Evolutionary conservation across 2,329 filamentous ascomycete species (phyloP), one percentile per base, ranked within the genome.

Genomic region (Trichoderma sp.): DNA sequence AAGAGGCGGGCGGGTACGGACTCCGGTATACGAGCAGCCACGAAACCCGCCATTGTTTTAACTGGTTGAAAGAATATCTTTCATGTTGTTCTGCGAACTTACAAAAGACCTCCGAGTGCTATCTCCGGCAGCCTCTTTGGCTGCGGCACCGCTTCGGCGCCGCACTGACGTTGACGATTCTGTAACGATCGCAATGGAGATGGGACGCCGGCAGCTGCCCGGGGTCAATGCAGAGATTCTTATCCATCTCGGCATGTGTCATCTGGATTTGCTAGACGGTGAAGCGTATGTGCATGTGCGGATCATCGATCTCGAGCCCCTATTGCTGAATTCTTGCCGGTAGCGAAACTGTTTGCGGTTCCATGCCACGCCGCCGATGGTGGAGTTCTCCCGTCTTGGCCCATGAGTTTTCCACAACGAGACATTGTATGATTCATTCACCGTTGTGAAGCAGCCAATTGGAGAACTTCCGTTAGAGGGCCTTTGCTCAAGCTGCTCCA

Each of bases 81-180:
- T 31, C 35, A 53, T 33, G 69, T 50, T 41, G 59, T 5, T 38
- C 38, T 35, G 62, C 12, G 24, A 16, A 16, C 35, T n/a, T 73
- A 31, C 60, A 73, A 73, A 65, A 73, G 69, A 65, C 18, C 69
- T 41, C 56, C 59, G 69, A 50, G 38, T 35, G 69, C 69, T 73
- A 73, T 73, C 69, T 73, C 69, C 69, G 69, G 60, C 29, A 73
- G 35, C 33, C 60, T 73, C 29, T 27, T 65, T 16, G n/a, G 27
- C 41, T n/a, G 6, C 69, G 69, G 69, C 29, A 56, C 69, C 69
- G 69, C 31, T 38, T 65, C 69, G 69, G 69, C 69, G 50, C 59
- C 59, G 60, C 33, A 31, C 31, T 63, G 60, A 63, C 60, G 18
- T 35, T 21, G 21, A 63, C 31, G 29, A 63, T 33, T 63, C 12